Evolutionary conservation across 192 early-diverging fungal genomes (phyloP).

Genomic region (Podila clonocystis): DNA sequence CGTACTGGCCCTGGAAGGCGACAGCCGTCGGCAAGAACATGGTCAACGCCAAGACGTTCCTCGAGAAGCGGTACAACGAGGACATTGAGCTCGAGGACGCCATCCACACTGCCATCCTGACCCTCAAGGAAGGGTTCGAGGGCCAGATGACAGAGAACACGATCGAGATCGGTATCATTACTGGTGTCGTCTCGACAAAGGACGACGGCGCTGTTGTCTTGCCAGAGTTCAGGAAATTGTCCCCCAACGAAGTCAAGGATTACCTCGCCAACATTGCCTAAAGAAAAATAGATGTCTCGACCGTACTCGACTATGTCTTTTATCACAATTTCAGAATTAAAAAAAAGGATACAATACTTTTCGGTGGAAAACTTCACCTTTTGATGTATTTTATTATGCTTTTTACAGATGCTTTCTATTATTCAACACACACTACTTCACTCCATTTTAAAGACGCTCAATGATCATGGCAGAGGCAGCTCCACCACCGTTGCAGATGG

Average conservation of each 20-base stretch:
- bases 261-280: conserved; percentile 96
- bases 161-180: conserved; percentile 94
- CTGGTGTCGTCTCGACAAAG: conserved; percentile 66
- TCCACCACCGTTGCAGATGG: conserved; percentile 89
- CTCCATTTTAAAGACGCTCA: conserved; percentile 54
- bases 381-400: conserved; percentile 2
- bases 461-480: conserved; percentile 77
- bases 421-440: not conserved
- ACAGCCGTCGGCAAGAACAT: conserved; percentile 99
- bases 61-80: conserved; percentile 96
- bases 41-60: conserved; percentile 99
- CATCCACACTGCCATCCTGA: conserved; percentile 98
- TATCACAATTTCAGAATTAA: conserved; percentile 2
- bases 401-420: not conserved
- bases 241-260: conserved; percentile 90
- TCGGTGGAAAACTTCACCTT: not conserved
- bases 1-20: conserved; percentile 99
- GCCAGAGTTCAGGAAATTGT: conserved; percentile 86
- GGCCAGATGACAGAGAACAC: conserved; percentile 97
- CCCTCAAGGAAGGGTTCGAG: conserved; percentile 99
- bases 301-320: not conserved
- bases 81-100: conserved; percentile 99
- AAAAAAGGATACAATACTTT: not conserved
- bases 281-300: no score
- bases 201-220: conserved; percentile 52